phyloP scores from a whole-genome alignment of 176 grass and related monocot species.

The Bothriochloa decipiens region DNA sequence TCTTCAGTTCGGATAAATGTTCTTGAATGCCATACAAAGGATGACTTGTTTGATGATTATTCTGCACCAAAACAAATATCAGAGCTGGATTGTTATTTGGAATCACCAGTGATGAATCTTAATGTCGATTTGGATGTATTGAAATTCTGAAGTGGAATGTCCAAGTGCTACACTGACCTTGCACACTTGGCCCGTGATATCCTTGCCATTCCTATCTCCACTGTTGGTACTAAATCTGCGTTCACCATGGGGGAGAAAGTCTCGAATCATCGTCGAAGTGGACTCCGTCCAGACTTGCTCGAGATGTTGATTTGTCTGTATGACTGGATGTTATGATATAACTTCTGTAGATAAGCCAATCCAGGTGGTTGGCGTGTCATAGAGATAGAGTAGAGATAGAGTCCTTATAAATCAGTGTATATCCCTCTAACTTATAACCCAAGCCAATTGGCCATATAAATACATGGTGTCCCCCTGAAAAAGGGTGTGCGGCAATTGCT shows the following conservation, averaged over 20 bases:
- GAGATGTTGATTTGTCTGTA: constrained; percentile 40
- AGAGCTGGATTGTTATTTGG: constrained; percentile 39
- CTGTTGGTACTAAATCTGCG: constrained; percentile 23
- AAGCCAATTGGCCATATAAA: too few relatives aligned
- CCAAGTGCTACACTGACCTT: constrained; percentile 33
- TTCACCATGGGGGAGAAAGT: constrained; percentile 37
- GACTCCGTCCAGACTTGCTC: constrained; percentile 10
- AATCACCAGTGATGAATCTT: constrained; percentile 21
- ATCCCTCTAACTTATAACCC: too few relatives aligned
- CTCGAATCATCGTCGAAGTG: neutral
- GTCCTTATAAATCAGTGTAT: too few relatives aligned
- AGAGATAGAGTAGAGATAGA: too few relatives aligned
- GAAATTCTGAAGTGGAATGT: constrained; percentile 41
- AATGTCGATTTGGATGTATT: constrained; percentile 37
- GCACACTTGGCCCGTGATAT: constrained; percentile 35
- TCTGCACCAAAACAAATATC: constrained; percentile 1
- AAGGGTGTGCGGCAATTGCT: too few relatives aligned
- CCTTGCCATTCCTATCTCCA: constrained; percentile 32
- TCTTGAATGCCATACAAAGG: constrained; percentile 30
- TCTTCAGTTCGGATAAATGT: constrained; percentile 12
- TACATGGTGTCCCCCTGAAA: too few relatives aligned
- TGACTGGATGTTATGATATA: too few relatives aligned
- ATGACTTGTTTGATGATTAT: constrained; percentile 46
- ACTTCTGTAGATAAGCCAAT: too few relatives aligned
- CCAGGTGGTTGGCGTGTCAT: too few relatives aligned